These are phyloP conservation scores for Echria macrotheca DNA, from an alignment of 495 filamentous ascomycete species.

Conservation along the genomic window DNA sequence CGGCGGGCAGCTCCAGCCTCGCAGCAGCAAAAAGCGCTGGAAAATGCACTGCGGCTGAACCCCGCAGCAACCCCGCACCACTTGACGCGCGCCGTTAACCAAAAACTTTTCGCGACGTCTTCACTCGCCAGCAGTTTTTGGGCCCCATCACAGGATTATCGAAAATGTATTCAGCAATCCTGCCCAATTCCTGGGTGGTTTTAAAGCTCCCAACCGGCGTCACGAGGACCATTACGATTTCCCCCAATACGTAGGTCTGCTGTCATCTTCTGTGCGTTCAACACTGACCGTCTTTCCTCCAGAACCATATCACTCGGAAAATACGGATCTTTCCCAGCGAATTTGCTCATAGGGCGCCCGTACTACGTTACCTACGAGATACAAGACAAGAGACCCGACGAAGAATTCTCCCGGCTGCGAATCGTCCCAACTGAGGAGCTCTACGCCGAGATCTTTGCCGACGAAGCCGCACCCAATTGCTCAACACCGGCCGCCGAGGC, in stretches of 20 bases:
- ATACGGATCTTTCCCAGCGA: constrained; percentile 81
- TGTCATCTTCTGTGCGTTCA: not conserved
- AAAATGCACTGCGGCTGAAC: too few relatives aligned
- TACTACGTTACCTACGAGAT: constrained; percentile 90
- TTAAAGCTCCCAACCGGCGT: constrained; percentile 64
- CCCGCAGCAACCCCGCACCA: too few relatives aligned
- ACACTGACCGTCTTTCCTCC: constrained; percentile 2
- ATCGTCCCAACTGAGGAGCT: constrained; percentile 77
- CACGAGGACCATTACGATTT: constrained; percentile 56
- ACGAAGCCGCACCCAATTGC: constrained; percentile 37
- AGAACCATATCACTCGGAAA: constrained; percentile 83
- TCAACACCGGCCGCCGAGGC: constrained; percentile 28
- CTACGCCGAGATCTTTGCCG: constrained; percentile 70
- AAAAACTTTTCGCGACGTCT: too few relatives aligned
- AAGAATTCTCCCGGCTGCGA: constrained; percentile 56
- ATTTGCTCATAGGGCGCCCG: constrained; percentile 79
- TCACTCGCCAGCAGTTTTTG: too few relatives aligned
- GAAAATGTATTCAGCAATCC: constrained; percentile 47
- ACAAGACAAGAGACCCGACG: constrained; percentile 56
- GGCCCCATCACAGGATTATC: too few relatives aligned
- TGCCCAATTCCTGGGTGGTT: constrained; percentile 58
- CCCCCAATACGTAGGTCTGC: constrained; percentile 69
- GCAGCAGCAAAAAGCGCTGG: too few relatives aligned
- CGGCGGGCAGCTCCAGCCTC: too few relatives aligned
- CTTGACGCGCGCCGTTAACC: too few relatives aligned